Percentiles rank a stretch among this genome's conserved stretches.
Conservation (phyloP, 352 stramenopile species). For the Phytophthora nicotianae region DNA sequence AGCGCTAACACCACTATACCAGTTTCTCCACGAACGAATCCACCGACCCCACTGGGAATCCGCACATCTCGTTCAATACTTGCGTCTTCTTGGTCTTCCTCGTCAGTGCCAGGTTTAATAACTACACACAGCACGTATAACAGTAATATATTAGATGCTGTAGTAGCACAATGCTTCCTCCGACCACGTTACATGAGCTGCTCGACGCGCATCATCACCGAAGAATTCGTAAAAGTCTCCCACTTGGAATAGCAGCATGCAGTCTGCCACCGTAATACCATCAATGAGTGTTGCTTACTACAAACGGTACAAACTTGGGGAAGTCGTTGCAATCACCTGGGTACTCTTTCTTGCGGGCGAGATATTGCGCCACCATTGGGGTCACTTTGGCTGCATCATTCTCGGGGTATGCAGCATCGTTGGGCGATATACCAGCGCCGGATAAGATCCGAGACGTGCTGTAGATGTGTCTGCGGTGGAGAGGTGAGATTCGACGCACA, state of each 20-base stretch:
- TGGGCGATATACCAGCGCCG: constrained; percentile 2
- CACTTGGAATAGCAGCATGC: constrained; percentile 85
- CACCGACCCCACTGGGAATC: constrained; percentile 73
- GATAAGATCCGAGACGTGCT: constrained; percentile 21
- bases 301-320: not conserved
- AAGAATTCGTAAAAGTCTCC: constrained; percentile 90
- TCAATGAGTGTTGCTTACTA: not conserved
- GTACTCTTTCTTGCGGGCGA: constrained; percentile 80
- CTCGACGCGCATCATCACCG: constrained; percentile 68
- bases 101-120: constrained; percentile 75
- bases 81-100: constrained; percentile 67
- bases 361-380: constrained; percentile 77
- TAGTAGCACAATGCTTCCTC: not conserved
- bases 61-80: constrained; percentile 75
- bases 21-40: constrained; percentile 85
- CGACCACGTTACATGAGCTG: constrained; percentile 54
- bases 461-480: constrained; percentile 13
- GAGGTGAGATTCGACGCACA: not conserved
- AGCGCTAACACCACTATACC: constrained; percentile 32
- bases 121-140: constrained; percentile 31
- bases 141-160: not conserved
- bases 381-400: constrained; percentile 36
- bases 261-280: constrained; percentile 46
- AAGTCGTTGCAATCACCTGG: constrained; percentile 34
- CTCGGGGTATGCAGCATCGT: not conserved